Conservation (phyloP, 208 protist species). For the Crithidia fasciculata region DNA sequence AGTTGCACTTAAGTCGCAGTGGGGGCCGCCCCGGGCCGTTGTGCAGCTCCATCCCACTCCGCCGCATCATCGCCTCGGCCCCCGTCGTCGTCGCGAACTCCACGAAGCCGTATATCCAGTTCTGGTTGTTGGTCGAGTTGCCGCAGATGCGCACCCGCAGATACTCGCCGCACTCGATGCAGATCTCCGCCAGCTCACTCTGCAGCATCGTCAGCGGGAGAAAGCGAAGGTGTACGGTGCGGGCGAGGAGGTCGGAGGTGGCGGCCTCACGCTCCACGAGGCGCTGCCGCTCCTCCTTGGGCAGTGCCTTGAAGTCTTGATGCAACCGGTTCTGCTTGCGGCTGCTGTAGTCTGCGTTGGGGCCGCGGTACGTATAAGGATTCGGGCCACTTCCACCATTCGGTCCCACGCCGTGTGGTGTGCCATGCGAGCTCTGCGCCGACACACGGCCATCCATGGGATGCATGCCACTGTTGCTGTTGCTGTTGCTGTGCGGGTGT, state of each 20-base stretch:
- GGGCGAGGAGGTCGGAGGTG: slow-evolving; percentile 55
- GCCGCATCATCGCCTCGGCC: slow-evolving; percentile 52
- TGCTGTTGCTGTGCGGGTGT: background rate
- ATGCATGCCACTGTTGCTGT: too few relatives aligned
- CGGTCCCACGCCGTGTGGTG: background rate
- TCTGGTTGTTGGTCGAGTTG: slow-evolving; percentile 49
- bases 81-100: slow-evolving; percentile 57
- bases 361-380: slow-evolving; percentile 46
- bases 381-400: background rate
- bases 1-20: slow-evolving; percentile 65
- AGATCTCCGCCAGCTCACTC: slow-evolving; percentile 64
- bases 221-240: slow-evolving; percentile 77
- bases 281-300: slow-evolving; percentile 57
- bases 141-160: slow-evolving; percentile 75
- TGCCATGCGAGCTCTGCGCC: background rate
- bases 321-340: slow-evolving; percentile 44
- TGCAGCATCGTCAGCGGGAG: slow-evolving; percentile 63
- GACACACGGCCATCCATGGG: background rate
- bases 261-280: slow-evolving; percentile 49
- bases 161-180: slow-evolving; percentile 64
- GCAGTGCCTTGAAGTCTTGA: slow-evolving; percentile 75
- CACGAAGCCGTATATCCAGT: slow-evolving; percentile 79
- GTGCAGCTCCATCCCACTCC: slow-evolving; percentile 56
- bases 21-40: slow-evolving; percentile 54
- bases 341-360: slow-evolving; percentile 29